Evolutionary conservation across 2,329 filamentous ascomycete species (phyloP), one percentile per base, ranked within the genome.

Genomic region (Xylariaceae sp.): DNA sequence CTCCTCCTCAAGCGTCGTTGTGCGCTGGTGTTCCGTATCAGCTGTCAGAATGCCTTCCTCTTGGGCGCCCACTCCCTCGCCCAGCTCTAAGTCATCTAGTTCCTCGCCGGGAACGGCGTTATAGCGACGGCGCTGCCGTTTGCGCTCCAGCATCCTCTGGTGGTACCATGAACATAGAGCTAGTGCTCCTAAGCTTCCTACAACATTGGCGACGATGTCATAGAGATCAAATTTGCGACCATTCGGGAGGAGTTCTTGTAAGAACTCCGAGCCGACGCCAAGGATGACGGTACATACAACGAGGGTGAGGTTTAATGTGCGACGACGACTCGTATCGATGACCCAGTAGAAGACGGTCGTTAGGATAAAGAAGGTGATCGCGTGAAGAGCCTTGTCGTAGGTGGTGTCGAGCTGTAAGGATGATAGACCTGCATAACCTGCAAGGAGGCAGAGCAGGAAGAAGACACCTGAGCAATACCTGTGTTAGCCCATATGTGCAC

Each of bases 341-440:
- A 97, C 89, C 92, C 94, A 99, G 83, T 99, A 99, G 81, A 97
- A 97, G 63, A 83, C 76, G 60, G 89, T 74, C 13, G 93, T 96
- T 47, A 99, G 82, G 62, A 91, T 70, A 80, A 97, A 96, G 78
- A 99, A 97, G 65, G 89, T 92, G 53, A 92, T 58, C 64, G 89
- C 81, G 74, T 97, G 94, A 23, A 97, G 81, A 67, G 89, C 77
- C 74, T 99, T 97, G 81, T 97, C 92, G 77, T 95, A 92, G 70
- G 93, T 82, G 66, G 80, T 71, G 57, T 75, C 75, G 62, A 84
- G 67, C 60, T 85, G 81, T 49, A 85, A 70, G 32, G 81, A 76
- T 26, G 90, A 86, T 51, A 97, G 87, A 61, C 92, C 92, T 58
- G 87, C 81, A 70, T 93, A 95, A 59, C 84, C 92, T 56, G 89